Conservation (phyloP, 495 filamentous ascomycete genomes). For the Penicillium tannophilum region DNA sequence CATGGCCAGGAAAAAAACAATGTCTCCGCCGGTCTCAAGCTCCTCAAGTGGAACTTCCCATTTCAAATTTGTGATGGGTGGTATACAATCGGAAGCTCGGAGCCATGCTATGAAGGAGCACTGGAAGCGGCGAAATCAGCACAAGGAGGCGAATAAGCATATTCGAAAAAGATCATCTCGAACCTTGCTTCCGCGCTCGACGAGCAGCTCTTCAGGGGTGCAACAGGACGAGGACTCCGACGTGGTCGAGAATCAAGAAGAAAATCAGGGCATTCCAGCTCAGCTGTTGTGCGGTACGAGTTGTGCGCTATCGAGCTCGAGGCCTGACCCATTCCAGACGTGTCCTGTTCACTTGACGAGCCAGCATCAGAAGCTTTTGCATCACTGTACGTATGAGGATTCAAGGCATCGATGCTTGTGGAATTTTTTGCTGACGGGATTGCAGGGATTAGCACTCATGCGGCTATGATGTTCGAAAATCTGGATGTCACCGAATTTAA, state of each 20-base stretch:
- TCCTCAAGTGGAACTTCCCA: slow-evolving; percentile 9
- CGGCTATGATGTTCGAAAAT: slow-evolving; percentile 35
- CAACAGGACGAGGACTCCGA: not conserved
- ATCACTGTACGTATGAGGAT: slow-evolving; percentile 26
- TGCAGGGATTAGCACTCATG: slow-evolving; percentile 31
- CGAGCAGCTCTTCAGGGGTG: slow-evolving; percentile 5
- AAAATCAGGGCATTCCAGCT: slow-evolving; percentile 7
- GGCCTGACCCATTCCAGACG: slow-evolving; percentile 31
- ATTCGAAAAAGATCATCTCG: slow-evolving; percentile 9
- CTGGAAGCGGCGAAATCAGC: slow-evolving; percentile 27
- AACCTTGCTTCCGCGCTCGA: slow-evolving; percentile 9
- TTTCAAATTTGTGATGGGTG: slow-evolving; percentile 26
- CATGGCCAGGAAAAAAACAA: not conserved
- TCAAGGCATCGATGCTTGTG: not conserved
- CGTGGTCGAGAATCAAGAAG: not conserved
- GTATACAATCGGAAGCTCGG: slow-evolving; percentile 21
- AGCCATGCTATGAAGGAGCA: slow-evolving; percentile 34
- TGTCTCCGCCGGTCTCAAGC: slow-evolving; percentile 11
- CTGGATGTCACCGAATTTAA: slow-evolving; percentile 27
- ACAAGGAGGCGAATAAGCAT: slow-evolving; percentile 17
- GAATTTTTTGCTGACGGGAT: slow-evolving; percentile 5
- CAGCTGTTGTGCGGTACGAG: slow-evolving; percentile 22
- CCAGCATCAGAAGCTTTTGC: slow-evolving; percentile 31
- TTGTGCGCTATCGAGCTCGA: slow-evolving; percentile 20
- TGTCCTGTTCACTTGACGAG: slow-evolving; percentile 31